Evolutionary conservation across 371 early-diverging fungal genomes (phyloP).

Genomic region (Lichtheimia ornata): DNA sequence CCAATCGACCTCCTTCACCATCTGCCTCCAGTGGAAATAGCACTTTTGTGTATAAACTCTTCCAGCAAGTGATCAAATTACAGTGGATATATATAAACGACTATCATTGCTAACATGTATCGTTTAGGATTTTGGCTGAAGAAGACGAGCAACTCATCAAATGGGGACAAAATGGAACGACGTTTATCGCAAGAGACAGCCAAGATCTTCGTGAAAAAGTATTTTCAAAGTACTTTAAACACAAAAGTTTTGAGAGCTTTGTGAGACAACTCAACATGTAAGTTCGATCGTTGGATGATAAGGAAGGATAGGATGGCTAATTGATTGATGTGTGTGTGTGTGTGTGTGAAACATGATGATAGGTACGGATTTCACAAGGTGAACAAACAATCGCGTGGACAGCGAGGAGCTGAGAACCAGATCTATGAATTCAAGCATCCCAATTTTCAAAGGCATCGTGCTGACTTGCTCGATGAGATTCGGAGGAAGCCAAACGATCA

Average conservation of each 20-base stretch:
- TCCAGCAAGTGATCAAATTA: slow-evolving; percentile 19
- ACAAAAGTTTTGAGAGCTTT: slow-evolving; percentile 80
- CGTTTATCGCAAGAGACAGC: slow-evolving; percentile 84
- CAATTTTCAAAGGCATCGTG: slow-evolving; percentile 71
- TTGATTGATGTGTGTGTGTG: no score
- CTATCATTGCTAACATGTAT: neutral
- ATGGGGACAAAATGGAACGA: slow-evolving; percentile 78
- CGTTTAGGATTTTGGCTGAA: slow-evolving; percentile 70
- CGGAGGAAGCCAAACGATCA: slow-evolving; percentile 79
- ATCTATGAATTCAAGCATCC: slow-evolving; percentile 87
- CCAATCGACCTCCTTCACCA: neutral
- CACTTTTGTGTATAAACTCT: slow-evolving; percentile 35
- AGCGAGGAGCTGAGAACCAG: slow-evolving; percentile 73
- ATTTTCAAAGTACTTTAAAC: slow-evolving; percentile 77
- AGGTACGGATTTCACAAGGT: slow-evolving; percentile 81
- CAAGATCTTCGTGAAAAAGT: slow-evolving; percentile 71
- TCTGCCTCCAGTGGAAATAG: slow-evolving; percentile 6
- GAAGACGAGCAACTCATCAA: slow-evolving; percentile 72
- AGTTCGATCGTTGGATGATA: slow-evolving; percentile 8
- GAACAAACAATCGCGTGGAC: slow-evolving; percentile 77
- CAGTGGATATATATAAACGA: neutral
- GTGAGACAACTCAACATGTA: slow-evolving; percentile 83
- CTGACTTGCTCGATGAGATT: slow-evolving; percentile 76
- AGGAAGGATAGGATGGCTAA: neutral
- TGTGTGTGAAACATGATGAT: slow-evolving; percentile 41